Conservation (phyloP, 2,329 filamentous ascomycete species). For the Curvularia spicifera region DNA sequence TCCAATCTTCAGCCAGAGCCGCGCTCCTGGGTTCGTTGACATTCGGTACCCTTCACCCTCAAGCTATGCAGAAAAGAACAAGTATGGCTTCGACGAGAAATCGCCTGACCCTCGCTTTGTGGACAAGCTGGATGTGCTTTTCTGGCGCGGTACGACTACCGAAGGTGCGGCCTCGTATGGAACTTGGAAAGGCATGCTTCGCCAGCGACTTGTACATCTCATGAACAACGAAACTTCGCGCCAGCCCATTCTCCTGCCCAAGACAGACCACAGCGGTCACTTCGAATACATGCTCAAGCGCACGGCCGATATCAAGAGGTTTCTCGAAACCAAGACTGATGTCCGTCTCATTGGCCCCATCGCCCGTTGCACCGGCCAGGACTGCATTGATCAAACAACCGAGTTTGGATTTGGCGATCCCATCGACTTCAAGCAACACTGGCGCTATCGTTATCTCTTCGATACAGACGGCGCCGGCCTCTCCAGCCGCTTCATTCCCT, state of each 20-base stretch:
- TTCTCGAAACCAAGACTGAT: conserved; percentile 58
- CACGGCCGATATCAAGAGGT: conserved; percentile 60
- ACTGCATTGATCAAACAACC: conserved; percentile 60
- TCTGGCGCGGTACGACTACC: conserved; percentile 74
- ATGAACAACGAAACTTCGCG: conserved; percentile 42
- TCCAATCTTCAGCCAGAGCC: conserved; percentile 78
- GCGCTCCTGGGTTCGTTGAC: conserved; percentile 74
- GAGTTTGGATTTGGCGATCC: conserved; percentile 59
- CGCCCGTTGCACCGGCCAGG: conserved; percentile 60
- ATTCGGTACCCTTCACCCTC: conserved; percentile 73
- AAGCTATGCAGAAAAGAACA: conserved; percentile 66
- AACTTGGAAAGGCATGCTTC: conserved; percentile 71
- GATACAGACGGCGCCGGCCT: conserved; percentile 73
- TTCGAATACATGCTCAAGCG: conserved; percentile 65
- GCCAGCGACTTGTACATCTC: conserved; percentile 74
- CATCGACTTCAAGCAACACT: conserved; percentile 63
- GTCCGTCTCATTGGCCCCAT: conserved; percentile 66
- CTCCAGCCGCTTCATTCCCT: conserved; percentile 68
- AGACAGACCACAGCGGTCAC: conserved; percentile 58
- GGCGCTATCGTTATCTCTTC: conserved; percentile 73
- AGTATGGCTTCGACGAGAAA: conserved; percentile 59
- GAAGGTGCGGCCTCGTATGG: conserved; percentile 60
- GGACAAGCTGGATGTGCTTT: conserved; percentile 69
- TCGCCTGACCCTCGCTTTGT: conserved; percentile 62
- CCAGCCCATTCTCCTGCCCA: conserved; percentile 43